phyloP scores from a whole-genome alignment of 768 basidiomycete genomes.

The Calvatia gigantea region DNA sequence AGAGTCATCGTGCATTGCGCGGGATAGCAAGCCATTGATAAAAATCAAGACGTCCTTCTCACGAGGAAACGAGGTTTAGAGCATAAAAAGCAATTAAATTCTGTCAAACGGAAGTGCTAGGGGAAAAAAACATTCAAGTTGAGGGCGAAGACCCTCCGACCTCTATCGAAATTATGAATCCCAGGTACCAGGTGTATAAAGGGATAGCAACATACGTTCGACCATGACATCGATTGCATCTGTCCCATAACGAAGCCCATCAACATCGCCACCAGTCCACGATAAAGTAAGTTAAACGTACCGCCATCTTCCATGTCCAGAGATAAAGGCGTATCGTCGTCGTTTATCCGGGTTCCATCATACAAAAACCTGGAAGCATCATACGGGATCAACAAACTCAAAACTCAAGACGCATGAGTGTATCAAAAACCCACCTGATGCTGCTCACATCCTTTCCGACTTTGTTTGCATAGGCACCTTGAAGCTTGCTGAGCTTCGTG shows the following conservation, averaged over 20 bases:
- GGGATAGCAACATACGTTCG: slow-evolving; percentile 65
- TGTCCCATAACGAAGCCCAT: slow-evolving; percentile 21
- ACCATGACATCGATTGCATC: slow-evolving; percentile 98
- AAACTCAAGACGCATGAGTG: slow-evolving; percentile 3
- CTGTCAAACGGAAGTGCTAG: neutral
- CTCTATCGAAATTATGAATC: slow-evolving; percentile 27
- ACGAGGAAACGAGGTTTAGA: neutral
- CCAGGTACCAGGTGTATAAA: slow-evolving; percentile 7
- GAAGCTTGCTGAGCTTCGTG: slow-evolving; percentile 89
- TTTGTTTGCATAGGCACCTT: slow-evolving; percentile 88
- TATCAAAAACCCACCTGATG: slow-evolving; percentile 66
- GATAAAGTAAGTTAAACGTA: slow-evolving; percentile 27
- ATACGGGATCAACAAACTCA: slow-evolving; percentile 4
- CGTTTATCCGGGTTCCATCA: slow-evolving; percentile 81
- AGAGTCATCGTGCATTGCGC: too few relatives aligned
- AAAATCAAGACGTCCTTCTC: neutral
- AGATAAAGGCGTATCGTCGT: slow-evolving; percentile 81
- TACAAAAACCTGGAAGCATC: slow-evolving; percentile 74
- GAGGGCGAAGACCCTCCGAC: slow-evolving; percentile 36
- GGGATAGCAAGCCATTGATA: too few relatives aligned
- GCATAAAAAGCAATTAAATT: slow-evolving; percentile 1
- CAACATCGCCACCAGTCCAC: slow-evolving; percentile 1
- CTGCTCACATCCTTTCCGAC: slow-evolving; percentile 86
- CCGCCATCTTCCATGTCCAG: slow-evolving; percentile 91
- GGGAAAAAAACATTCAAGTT: slow-evolving; percentile 9